Percentiles rank a stretch among this genome's conserved stretches.
Conservation (phyloP, 306 rosid species). For the Gillenia trifoliata region DNA sequence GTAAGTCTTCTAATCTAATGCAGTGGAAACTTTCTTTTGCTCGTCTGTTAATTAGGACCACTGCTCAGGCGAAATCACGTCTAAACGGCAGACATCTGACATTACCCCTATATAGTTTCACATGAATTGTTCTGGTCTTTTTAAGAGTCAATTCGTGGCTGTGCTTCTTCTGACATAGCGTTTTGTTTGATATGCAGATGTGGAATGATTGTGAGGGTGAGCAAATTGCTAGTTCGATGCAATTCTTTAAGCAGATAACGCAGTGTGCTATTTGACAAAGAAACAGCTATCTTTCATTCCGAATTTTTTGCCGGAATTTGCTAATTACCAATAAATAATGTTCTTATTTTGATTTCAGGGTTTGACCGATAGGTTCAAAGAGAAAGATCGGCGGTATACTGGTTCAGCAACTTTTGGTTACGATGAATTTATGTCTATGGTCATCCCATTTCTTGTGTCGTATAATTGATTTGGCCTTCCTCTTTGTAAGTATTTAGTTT, state of each 20-base stretch:
- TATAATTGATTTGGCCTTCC: constrained; percentile 41
- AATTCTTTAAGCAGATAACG: background rate
- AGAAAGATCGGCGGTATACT: constrained; percentile 55
- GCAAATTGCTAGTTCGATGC: background rate
- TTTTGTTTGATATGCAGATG: constrained; percentile 59
- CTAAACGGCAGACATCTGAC: background rate
- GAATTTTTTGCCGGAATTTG: background rate
- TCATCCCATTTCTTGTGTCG: constrained; percentile 79
- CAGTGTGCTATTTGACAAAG: background rate
- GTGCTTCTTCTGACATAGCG: constrained; percentile 44
- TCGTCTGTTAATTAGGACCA: background rate
- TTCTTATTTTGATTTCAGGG: constrained; percentile 49
- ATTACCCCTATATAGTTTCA: background rate
- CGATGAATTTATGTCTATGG: constrained; percentile 65
- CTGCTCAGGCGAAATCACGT: background rate
- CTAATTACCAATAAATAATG: background rate
- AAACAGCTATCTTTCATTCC: background rate
- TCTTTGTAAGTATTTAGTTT: background rate
- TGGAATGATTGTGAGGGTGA: constrained; percentile 83
- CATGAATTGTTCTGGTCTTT: background rate
- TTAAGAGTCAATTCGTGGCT: background rate
- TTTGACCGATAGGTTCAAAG: constrained; percentile 81
- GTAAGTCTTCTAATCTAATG: constrained; percentile 40
- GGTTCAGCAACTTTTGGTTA: constrained; percentile 69
- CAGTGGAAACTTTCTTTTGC: background rate